Base-by-base conservation (phyloP, 2,329 filamentous ascomycete species). In the Beauveria asiatica region DNA sequence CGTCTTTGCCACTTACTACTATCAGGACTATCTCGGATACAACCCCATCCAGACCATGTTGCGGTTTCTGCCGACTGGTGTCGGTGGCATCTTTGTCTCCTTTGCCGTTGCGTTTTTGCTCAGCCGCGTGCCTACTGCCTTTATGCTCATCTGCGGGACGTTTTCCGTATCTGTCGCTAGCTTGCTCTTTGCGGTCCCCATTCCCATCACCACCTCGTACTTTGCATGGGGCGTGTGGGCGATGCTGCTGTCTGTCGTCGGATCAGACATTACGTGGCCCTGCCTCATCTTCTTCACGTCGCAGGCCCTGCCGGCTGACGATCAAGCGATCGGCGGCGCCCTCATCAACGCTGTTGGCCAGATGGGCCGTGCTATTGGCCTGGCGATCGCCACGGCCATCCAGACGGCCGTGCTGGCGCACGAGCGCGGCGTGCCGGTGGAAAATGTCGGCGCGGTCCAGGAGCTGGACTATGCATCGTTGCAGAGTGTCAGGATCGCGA, bases 1-100 rank as follows among this genome's bases (percentile, higher is more conserved):
- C 44, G 76, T 89, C 62, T 88, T 81, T 65, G 81, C 84, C 1
- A 90, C 87, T 5, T 89, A 86, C 70, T 88, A 83, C 71, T 89
- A 83, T 71, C 87, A 90, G 70, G 80, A 86, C 64, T 89, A 82
- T 68, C 84, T 86, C 65, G 81, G 79, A 0, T 76, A 84, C 1
- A 78, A 77, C 0, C 76, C 85, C 0, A 74, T 89, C n/a, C 80
- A 88, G 64, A 89, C 86, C 0, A 88, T 85, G 13, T 69, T 89
- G 9, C 83, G 85, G 3, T 90, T 89, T 69, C 76, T 90, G 9
- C 86, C 87, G 0, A 86, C 83, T 0, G 86, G 86, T 10, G 75
- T 86, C 0, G 76, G 76, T 8, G 86, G 87, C 7, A 70, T 83
- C 5, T 64, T 83, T n/a, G 81, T 83, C 1, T 82, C 83, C 10